phyloP scores from a whole-genome alignment of 805 yeast genomes.

The Nakazawaea populi region DNA sequence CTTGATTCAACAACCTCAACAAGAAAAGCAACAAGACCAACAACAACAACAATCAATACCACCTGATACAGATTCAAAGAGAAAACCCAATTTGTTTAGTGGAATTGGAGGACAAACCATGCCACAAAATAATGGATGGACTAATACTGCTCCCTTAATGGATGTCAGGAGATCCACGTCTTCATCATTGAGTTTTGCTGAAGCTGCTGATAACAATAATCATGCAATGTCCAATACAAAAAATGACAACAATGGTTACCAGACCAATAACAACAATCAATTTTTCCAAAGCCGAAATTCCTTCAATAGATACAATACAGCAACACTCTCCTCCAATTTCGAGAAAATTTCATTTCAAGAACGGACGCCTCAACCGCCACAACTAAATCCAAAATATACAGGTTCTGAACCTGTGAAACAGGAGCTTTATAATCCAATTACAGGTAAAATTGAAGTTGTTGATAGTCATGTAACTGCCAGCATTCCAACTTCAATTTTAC shows the following conservation, averaged over 20 bases:
- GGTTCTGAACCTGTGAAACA: conserved; percentile 10
- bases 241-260: background rate
- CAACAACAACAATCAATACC: background rate
- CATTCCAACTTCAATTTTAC: background rate
- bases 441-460: conserved; percentile 10
- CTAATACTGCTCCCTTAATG: conserved; percentile 1
- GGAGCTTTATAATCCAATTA: conserved; percentile 11
- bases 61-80: background rate
- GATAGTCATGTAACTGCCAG: background rate
- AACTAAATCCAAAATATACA: background rate
- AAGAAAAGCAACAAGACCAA: background rate
- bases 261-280: background rate
- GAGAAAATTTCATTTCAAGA: conserved; percentile 6
- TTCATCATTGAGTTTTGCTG: conserved; percentile 1
- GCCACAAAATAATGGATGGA: background rate
- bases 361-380: background rate
- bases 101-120: background rate
- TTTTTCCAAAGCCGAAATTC: background rate
- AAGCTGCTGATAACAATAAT: background rate
- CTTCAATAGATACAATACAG: background rate
- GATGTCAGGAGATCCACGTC: conserved; percentile 4
- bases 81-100: conserved; percentile 1
- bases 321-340: background rate
- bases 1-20: background rate
- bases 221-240: background rate